These are phyloP conservation scores for Hygrocybe coccinea DNA, from an alignment of 768 basidiomycete genomes.

Conservation along the genomic window DNA sequence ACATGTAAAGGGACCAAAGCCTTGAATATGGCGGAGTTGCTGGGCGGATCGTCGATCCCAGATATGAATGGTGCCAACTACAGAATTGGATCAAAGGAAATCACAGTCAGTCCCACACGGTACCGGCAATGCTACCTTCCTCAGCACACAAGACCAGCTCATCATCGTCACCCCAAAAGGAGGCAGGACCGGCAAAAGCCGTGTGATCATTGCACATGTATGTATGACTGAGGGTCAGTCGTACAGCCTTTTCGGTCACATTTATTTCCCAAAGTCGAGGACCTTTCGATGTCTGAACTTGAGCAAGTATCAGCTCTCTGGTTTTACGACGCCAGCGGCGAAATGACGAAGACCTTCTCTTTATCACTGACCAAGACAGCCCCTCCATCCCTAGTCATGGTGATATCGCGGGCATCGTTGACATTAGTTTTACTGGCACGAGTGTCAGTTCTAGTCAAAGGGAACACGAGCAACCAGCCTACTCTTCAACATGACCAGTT, in stretches of 20 bases:
- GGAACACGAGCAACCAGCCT: conserved; percentile 19
- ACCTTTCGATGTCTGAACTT: neutral
- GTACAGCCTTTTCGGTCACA: conserved; percentile 52
- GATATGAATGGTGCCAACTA: conserved; percentile 78
- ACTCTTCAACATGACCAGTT: conserved; percentile 66
- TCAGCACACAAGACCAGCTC: conserved; percentile 75
- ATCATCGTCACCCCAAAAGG: conserved; percentile 76
- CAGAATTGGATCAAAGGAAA: conserved; percentile 2
- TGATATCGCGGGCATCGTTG: conserved; percentile 69
- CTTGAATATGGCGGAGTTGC: conserved; percentile 63
- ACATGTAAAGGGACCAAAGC: conserved; percentile 69
- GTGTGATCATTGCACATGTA: conserved; percentile 65
- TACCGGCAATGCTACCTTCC: conserved; percentile 55
- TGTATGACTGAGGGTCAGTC: conserved; percentile 56
- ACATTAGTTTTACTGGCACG: conserved; percentile 62
- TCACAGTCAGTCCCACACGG: neutral
- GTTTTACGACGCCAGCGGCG: too few relatives aligned
- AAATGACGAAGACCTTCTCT: conserved; percentile 48
- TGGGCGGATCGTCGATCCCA: conserved; percentile 81
- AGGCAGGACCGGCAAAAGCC: conserved; percentile 76
- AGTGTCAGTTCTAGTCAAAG: too few relatives aligned
- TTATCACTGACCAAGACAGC: conserved; percentile 70
- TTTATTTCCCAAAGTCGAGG: conserved; percentile 77
- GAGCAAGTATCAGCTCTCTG: conserved; percentile 34
- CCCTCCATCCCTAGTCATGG: conserved; percentile 51